Evolutionary conservation across 1,284 basidiomycete genomes (phyloP), one percentile per base, ranked within the genome.

Genomic region (Sanghuangporus weigelae): DNA sequence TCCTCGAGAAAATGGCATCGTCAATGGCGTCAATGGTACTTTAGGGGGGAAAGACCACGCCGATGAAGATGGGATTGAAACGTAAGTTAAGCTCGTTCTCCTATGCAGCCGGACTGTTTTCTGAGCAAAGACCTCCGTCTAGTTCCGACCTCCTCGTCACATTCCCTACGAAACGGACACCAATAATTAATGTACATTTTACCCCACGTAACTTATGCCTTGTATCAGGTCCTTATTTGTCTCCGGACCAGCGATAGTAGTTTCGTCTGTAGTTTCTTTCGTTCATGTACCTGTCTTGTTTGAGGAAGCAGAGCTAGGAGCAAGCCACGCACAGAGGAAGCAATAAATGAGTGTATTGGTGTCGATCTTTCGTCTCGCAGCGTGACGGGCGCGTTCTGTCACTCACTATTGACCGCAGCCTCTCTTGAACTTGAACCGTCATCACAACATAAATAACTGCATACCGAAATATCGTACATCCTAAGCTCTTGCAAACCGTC

Each of bases 151-250:
- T 98, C 55, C 77, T 99, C 1, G 83, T 92, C 1, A 96, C 95
- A 0, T 96, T 95, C 75, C 90, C 92, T 4, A 99, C 97, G 26
- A 99, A 98, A 78, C 85, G 94, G 64, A 98, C 97, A 44, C 95
- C 96, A 0, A 85, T 98, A 67, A 85, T 87, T 55, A 90, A 96
- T 71, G 89, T 96, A 11, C 93, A 97, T 69, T 96, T 98, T 71
- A 98, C 96, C 7, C 87, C 94, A 23, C 84, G 96, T 35, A 99
- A 99, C 75, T 81, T 99, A 44, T 96, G 95, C 74, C 78, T 99
- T 66, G 93, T 92, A 21, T 91, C 92, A 8, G 96, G 96, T 23
- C 78, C 79, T 36, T 87, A 84, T 71, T 75, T 84, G 53, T 75
- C 83, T 31, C 78, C 82, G 2, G 87, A 87, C 61, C 74, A 77